These are phyloP conservation scores for Lipomyces sp. DNA, from an alignment of 805 yeast species.

Conservation along the genomic window DNA sequence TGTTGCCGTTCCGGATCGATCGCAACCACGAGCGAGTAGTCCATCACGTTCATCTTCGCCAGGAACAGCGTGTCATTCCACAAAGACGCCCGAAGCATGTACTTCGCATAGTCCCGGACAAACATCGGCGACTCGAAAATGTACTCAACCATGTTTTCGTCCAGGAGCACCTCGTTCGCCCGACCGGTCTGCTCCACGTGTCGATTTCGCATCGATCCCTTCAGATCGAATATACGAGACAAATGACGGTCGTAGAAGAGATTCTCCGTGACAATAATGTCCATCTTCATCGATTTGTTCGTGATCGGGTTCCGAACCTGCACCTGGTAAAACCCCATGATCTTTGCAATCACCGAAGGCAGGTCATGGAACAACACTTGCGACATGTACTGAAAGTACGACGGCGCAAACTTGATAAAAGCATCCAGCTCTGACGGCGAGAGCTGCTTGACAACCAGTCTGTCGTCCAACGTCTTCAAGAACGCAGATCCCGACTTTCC, in stretches of 20 bases:
- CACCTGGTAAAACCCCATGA: constrained; percentile 93
- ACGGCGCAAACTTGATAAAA: constrained; percentile 92
- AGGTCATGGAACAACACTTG: constrained; percentile 92
- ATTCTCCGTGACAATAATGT: constrained; percentile 93
- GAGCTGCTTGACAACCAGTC: constrained; percentile 85
- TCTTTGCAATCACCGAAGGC: constrained; percentile 90
- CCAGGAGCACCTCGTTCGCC: constrained; percentile 89
- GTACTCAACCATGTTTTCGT: constrained; percentile 97
- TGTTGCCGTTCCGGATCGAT: constrained; percentile 62
- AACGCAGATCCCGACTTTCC: constrained; percentile 97
- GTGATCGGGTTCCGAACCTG: constrained; percentile 76
- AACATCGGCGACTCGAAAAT: constrained; percentile 94
- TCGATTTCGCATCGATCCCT: constrained; percentile 96
- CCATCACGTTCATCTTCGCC: constrained; percentile 98
- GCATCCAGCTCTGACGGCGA: constrained; percentile 88
- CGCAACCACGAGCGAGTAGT: constrained; percentile 91
- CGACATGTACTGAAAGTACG: constrained; percentile 92
- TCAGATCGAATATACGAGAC: constrained; percentile 85
- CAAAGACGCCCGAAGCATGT: constrained; percentile 76
- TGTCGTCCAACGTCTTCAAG: constrained; percentile 83
- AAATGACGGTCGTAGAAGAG: constrained; percentile 80
- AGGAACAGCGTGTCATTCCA: constrained; percentile 94
- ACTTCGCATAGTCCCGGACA: constrained; percentile 88
- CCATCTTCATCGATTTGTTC: constrained; percentile 78
- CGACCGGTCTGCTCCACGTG: constrained; percentile 96